Evolutionary conservation across 139 green algal genomes (phyloP), one percentile per base, ranked within the genome.

Genomic region (Picochlorum sp.): DNA sequence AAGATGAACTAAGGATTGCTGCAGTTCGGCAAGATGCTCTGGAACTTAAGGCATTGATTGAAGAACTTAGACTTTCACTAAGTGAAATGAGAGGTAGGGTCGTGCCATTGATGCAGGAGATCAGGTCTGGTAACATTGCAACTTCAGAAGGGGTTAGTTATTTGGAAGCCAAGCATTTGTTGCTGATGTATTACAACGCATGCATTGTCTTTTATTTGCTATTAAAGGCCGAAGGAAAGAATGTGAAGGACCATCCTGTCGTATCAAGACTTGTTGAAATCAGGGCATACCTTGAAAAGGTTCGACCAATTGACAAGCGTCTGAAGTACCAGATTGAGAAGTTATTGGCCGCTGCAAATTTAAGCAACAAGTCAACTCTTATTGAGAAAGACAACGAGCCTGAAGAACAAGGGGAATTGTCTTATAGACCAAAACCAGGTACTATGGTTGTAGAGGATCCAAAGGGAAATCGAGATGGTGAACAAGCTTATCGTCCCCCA

Each of bases 291-390:
- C 62, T 98, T 18, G 84, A 92, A 33, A 90, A 94, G 78, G 82
- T 93, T 25, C 74, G 85, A 0, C 91, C 91, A 8, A 94, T 99
- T 43, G 93, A 99, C 68, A 91, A 90, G 72, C 86, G 87, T 67
- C 78, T 99, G 51, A 57, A 87, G 36, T 95, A 96, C 75, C 92
- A 98, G 77, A 81, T 98, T 3, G 87, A 96, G 35, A 96, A 95
- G 78, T 83, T 98, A 33, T 73, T 97, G 28, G 67, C 72, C 12
- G 80, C 80, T 6, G 80, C 69, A 3, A 33, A 45, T 2, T 47
- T 45, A 7, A 8, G 31, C n/a, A 25, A 12, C 16, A 26, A 37
- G 10, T 13, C 13, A 7, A 20, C 16, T 9, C 20, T 22, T 24
- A 32, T 31, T n/a, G 32, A 10, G 20, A 13, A 24, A 41, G 25